Evolutionary conservation across 2,329 filamentous ascomycete species (phyloP).

Genomic region (Knoxdaviesia proteae): DNA sequence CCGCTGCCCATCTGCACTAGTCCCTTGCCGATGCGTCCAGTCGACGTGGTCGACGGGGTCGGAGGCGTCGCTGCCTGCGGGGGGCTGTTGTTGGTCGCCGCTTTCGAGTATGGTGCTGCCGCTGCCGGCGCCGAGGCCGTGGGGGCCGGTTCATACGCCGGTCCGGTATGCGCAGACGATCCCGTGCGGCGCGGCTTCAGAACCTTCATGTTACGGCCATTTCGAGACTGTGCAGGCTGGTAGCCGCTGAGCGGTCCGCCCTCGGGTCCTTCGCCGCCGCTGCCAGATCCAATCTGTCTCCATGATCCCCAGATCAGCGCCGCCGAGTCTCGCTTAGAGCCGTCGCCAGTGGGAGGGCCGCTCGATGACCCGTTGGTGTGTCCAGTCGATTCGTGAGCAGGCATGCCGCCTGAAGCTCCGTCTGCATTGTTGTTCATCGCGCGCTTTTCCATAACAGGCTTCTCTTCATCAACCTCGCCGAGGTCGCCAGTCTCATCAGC

Average conservation of each 20-base stretch:
- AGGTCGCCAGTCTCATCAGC: neutral
- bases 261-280: constrained; percentile 24
- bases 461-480: neutral
- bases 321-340: constrained; percentile 22
- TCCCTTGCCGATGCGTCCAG: constrained; percentile 18
- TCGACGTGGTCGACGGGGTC: constrained; percentile 2
- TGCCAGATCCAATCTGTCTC: constrained; percentile 9
- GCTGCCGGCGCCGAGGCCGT: neutral
- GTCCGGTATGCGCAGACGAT: constrained; percentile 28
- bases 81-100: neutral
- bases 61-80: neutral
- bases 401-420: constrained; percentile 1
- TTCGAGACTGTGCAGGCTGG: constrained; percentile 41
- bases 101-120: neutral
- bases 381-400: neutral
- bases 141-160: constrained; percentile 28
- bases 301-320: constrained; percentile 49
- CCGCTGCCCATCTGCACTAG: constrained; percentile 21
- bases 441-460: constrained; percentile 5
- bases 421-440: neutral
- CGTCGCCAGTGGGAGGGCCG: constrained; percentile 10
- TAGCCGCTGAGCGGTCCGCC: constrained; percentile 40
- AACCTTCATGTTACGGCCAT: constrained; percentile 66
- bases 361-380: constrained; percentile 12
- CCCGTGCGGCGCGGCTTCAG: constrained; percentile 55